A percentile compares a stretch with the other conserved stretches of the same genome.
Conservation (phyloP, 306 rosid species). For the Adenanthera pavonina region DNA sequence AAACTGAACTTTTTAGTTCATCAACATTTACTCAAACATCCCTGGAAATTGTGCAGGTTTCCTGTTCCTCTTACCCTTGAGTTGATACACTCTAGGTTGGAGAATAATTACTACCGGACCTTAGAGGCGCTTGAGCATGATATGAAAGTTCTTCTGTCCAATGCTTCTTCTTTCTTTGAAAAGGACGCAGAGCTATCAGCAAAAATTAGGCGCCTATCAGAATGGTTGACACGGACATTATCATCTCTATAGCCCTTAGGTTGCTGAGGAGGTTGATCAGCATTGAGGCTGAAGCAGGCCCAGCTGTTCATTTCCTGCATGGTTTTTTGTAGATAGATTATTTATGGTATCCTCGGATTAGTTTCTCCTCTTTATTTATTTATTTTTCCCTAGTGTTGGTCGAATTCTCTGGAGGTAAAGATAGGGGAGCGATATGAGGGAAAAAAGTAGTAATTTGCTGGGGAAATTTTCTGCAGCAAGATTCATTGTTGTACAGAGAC, state of each 20-base stretch:
- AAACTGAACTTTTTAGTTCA: neutral
- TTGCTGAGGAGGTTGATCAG: constrained; percentile 41
- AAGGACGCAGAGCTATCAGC: constrained; percentile 61
- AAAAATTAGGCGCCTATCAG: constrained; percentile 71
- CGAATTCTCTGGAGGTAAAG: constrained; percentile 42
- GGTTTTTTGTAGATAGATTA: constrained; percentile 61
- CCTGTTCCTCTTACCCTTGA: constrained; percentile 85
- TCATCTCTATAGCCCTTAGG: constrained; percentile 57
- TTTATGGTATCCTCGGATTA: constrained; percentile 34
- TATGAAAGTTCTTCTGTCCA: constrained; percentile 62
- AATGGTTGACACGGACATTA: constrained; percentile 75
- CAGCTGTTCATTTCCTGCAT: constrained; percentile 41
- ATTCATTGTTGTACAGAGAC: constrained; percentile 77
- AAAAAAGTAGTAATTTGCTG: constrained; percentile 53
- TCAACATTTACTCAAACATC: constrained; percentile 18
- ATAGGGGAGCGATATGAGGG: constrained; percentile 43
- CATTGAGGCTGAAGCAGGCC: constrained; percentile 46
- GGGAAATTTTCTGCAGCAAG: constrained; percentile 57
- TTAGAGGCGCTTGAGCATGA: constrained; percentile 89
- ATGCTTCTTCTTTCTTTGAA: constrained; percentile 63
- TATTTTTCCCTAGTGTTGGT: constrained; percentile 1
- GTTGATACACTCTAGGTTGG: constrained; percentile 74
- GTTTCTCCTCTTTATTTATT: neutral
- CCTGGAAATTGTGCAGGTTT: constrained; percentile 65
- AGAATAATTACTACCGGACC: constrained; percentile 84